Base-by-base conservation (phyloP, 106 monocot genomes). In the Vanilla planifolia region DNA sequence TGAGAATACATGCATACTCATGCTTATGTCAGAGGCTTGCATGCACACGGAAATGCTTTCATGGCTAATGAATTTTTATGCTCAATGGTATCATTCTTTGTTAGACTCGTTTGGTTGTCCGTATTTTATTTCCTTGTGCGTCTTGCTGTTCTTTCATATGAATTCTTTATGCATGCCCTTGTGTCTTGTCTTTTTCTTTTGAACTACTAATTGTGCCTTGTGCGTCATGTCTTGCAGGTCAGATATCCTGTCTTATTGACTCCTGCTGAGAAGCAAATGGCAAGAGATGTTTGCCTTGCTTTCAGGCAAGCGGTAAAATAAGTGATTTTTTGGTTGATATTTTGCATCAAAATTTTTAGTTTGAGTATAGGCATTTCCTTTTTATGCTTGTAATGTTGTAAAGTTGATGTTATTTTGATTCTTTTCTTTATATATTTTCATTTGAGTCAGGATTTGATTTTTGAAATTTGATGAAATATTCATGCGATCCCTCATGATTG, bases 201-300 rank as follows among this genome's bases (percentile, higher is more conserved):
- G 16, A 30, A 57, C 19, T 8, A 35, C 15, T 57, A 19, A 15
- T 3, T 57, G 35, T 9, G 28, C 34, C 6, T 36, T 57, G 29
- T 35, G 19, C 35, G 7, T 35, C 21, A 30, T 16, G 3, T 28
- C 27, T 77, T 79, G 34, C 69, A 98, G 96, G 84, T 98, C 25
- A 88, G 96, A 27, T 98, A 98, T 71, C 96, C 96, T 63, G 96
- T 98, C 34, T 61, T 98, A 30, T 67, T 98, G 52, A 92, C 91
- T 67, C 96, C 91, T 21, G 42, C 81, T 44, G 96, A 98, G 77
- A 98, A 98, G 56, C 96, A 98, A 72, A 92, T 98, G 91, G 91
- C 96, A 43, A 78, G 96, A 64, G 84, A 92, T 65, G 96, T 98
- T 47, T 98, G 82, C 68, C 59, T 78, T 70, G 91, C 96, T 63